Percentiles rank a stretch among this genome's conserved stretches.
These are phyloP conservation scores for Melampsora larici-populina DNA, from an alignment of 1,284 basidiomycete species.

Conservation along the genomic window DNA sequence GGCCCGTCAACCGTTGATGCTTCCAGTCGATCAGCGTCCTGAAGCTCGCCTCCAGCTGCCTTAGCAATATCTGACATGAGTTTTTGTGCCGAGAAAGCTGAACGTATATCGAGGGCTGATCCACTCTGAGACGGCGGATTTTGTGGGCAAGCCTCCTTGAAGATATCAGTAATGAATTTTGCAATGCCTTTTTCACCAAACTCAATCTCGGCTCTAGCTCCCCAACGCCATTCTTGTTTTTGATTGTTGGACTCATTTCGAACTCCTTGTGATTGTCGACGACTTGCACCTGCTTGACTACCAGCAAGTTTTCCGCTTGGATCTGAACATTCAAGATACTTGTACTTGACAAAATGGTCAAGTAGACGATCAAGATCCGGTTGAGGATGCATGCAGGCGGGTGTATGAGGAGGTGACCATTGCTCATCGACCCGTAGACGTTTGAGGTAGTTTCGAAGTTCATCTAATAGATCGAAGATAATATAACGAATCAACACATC, in stretches of 20 bases:
- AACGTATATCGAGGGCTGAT: neutral
- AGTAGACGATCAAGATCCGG: neutral
- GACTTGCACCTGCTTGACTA: slow-evolving; percentile 3
- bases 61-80: slow-evolving; percentile 32
- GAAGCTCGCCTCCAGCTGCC: slow-evolving; percentile 28
- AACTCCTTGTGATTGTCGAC: slow-evolving; percentile 32
- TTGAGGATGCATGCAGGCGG: slow-evolving; percentile 19
- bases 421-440: slow-evolving; percentile 26
- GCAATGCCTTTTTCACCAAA: slow-evolving; percentile 41
- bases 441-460: slow-evolving; percentile 35
- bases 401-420: slow-evolving; percentile 38
- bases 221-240: slow-evolving; percentile 38
- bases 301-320: neutral
- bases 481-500: neutral
- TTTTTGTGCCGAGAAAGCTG: neutral
- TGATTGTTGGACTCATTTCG: slow-evolving; percentile 16
- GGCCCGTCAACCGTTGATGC: neutral
- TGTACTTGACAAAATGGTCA: slow-evolving; percentile 20
- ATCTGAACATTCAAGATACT: slow-evolving; percentile 26
- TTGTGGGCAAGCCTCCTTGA: slow-evolving; percentile 5
- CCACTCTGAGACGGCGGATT: neutral
- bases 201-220: slow-evolving; percentile 41
- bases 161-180: slow-evolving; percentile 43
- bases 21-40: slow-evolving; percentile 27
- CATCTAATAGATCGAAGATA: neutral